Conservation (phyloP, 2,329 filamentous ascomycete species). For the Colletotrichum tanaceti region DNA sequence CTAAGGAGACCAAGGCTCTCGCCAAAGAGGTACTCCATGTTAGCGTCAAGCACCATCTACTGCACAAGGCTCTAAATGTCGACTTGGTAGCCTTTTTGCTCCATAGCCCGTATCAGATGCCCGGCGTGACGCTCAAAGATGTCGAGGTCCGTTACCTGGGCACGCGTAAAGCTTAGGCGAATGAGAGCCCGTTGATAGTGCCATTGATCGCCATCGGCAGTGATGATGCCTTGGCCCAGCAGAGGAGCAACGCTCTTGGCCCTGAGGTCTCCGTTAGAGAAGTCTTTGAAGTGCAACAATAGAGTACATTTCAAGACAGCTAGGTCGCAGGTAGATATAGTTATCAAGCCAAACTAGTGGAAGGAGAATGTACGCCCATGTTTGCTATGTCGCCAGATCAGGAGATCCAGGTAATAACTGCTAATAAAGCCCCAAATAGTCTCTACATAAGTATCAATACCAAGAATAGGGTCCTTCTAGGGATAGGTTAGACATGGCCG, state of each 20-base stretch:
- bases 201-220: slow-evolving; percentile 60
- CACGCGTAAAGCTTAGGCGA: slow-evolving; percentile 49
- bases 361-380: not conserved
- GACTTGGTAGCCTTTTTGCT: not conserved
- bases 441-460: not conserved
- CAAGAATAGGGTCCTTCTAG: not conserved
- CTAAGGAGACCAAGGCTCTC: not conserved
- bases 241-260: slow-evolving; percentile 44
- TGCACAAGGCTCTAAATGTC: not conserved
- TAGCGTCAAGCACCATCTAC: not conserved
- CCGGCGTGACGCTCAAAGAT: slow-evolving; percentile 45
- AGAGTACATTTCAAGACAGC: not conserved
- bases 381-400: not conserved
- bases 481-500: not conserved
- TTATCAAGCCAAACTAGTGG: not conserved
- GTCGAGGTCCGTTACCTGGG: slow-evolving; percentile 45
- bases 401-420: not conserved
- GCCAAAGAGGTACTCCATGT: not conserved
- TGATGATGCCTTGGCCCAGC: slow-evolving; percentile 61
- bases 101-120: not conserved
- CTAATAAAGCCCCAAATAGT: not conserved
- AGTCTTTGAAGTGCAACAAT: not conserved
- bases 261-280: slow-evolving; percentile 7
- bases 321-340: not conserved
- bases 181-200: slow-evolving; percentile 54